A percentile compares a stretch with the other conserved stretches of the same genome.
phyloP scores from a whole-genome alignment of 148 eudicot species.

The Amaranthus cruentus region DNA sequence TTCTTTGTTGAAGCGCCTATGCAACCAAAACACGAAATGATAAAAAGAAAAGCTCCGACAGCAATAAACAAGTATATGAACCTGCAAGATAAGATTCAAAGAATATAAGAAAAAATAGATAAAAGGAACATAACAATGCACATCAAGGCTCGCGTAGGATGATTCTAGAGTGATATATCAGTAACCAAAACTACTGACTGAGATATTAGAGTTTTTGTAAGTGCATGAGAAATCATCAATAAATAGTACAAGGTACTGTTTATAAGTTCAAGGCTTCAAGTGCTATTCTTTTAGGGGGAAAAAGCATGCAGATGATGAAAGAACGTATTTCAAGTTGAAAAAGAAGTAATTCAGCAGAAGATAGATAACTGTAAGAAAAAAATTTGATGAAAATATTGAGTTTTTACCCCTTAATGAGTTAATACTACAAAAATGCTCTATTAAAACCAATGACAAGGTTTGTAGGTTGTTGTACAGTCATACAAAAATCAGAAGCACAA shows the following conservation, averaged over 20 bases:
- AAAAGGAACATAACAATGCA: not conserved
- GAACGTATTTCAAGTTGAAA: not conserved
- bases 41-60: constrained; percentile 58
- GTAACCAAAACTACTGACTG: not conserved
- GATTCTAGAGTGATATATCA: not conserved
- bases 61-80: constrained; percentile 75
- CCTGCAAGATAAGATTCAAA: constrained; percentile 46
- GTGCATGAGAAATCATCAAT: not conserved
- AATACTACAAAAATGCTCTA: too few species aligned
- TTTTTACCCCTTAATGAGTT: too few species aligned
- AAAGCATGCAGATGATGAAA: too few species aligned
- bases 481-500: too few species aligned
- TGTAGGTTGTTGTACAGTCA: too few species aligned
- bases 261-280: not conserved
- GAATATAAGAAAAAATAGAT: not conserved
- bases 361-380: not conserved
- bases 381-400: too few species aligned
- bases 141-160: not conserved
- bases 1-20: constrained; percentile 71
- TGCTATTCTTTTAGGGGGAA: too few species aligned
- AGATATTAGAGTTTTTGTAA: not conserved
- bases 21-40: constrained; percentile 85
- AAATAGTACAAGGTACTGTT: not conserved
- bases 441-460: too few species aligned
- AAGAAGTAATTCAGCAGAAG: not conserved